These are phyloP conservation scores for Geotrichum aggregatum DNA, from an alignment of 1,139 yeast genomes.

Conservation along the genomic window DNA sequence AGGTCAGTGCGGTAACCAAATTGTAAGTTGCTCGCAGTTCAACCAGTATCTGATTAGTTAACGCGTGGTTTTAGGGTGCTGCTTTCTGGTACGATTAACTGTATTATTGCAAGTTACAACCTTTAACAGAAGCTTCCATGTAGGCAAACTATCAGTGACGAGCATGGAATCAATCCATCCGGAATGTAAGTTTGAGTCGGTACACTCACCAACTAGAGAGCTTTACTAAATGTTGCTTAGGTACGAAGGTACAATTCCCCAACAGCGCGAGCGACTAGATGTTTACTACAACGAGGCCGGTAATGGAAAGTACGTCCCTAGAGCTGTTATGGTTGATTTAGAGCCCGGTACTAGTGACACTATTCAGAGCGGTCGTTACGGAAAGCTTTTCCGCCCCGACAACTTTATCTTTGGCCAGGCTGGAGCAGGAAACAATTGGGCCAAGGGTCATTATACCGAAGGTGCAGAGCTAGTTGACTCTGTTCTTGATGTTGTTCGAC, in stretches of 20 bases:
- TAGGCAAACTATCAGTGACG: conserved; percentile 91
- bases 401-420: conserved; percentile 85
- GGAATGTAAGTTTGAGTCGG: conserved; percentile 44
- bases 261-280: conserved; percentile 47
- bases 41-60: background rate
- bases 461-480: conserved; percentile 91
- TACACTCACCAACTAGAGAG: background rate
- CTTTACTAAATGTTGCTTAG: conserved; percentile 2
- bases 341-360: conserved; percentile 92
- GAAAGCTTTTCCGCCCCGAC: conserved; percentile 85
- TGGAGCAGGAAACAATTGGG: conserved; percentile 95
- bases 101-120: background rate
- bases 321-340: conserved; percentile 86
- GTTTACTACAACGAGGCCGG: conserved; percentile 55
- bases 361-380: conserved; percentile 70
- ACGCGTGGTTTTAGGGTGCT: conserved; percentile 54
- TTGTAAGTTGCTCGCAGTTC: conserved; percentile 46
- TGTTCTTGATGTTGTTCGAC: conserved; percentile 81
- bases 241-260: conserved; percentile 34
- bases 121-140: conserved; percentile 20
- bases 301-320: conserved; percentile 82
- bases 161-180: conserved; percentile 84
- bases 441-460: conserved; percentile 93
- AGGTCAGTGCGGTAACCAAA: conserved; percentile 96
- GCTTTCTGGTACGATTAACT: conserved; percentile 57